Conservation (phyloP, 2,329 filamentous ascomycete genomes). For the Elsinoe arachidis region DNA sequence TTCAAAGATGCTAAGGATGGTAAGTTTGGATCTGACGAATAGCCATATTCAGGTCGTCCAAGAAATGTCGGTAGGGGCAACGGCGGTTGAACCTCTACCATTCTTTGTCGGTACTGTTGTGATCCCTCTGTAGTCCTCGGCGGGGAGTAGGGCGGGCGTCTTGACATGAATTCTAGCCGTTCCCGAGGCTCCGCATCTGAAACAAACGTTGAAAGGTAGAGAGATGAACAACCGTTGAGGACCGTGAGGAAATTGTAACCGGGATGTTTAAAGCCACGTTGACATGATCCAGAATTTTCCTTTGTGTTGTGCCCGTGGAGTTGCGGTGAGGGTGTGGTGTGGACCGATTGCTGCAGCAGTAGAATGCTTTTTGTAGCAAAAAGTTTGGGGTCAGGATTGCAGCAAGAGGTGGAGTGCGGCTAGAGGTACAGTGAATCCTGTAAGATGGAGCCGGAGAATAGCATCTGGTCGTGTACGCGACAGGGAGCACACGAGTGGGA, state of each 20-base stretch:
- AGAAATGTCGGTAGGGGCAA: conserved; percentile 12
- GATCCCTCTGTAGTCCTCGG: background rate
- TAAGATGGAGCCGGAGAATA: background rate
- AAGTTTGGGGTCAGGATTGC: conserved; percentile 7
- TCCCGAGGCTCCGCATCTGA: conserved; percentile 11
- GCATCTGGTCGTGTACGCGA: background rate
- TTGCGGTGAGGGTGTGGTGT: conserved; percentile 4
- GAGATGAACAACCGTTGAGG: conserved; percentile 11
- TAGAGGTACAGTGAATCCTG: background rate
- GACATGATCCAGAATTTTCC: conserved; percentile 7
- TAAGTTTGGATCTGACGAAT: conserved; percentile 9
- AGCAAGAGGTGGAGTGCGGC: conserved; percentile 2
- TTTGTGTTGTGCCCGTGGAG: background rate
- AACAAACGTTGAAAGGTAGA: conserved; percentile 11
- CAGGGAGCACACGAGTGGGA: conserved; percentile 3
- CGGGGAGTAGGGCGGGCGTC: conserved; percentile 1
- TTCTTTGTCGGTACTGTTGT: background rate
- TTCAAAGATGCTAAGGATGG: conserved; percentile 8
- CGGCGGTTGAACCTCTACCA: conserved; percentile 11
- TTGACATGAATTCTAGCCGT: conserved; percentile 11
- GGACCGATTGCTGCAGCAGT: conserved; percentile 7
- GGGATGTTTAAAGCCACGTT: background rate
- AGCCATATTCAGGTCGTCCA: conserved; percentile 12
- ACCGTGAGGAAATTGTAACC: background rate
- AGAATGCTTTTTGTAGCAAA: conserved; percentile 12